Conservation (phyloP, 345 rosid genomes). For the Arabidopsis thaliana region DNA sequence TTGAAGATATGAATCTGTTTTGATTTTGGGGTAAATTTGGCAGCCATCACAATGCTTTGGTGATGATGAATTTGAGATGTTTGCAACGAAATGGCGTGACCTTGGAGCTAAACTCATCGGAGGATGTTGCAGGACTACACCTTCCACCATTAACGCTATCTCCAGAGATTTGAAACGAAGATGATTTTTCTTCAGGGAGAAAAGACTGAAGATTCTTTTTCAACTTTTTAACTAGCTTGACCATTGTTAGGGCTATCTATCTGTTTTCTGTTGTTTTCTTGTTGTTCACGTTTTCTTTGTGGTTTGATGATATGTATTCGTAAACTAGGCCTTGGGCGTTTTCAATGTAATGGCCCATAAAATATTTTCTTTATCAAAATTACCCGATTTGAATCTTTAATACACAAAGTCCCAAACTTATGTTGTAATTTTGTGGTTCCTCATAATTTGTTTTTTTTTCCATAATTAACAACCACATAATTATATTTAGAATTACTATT, state of each 20-base stretch:
- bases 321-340: constrained; percentile 32
- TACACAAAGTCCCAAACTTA: background rate
- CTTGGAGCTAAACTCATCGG: constrained; percentile 87
- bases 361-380: background rate
- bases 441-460: too few relatives aligned
- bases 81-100: constrained; percentile 72
- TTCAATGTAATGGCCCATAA: constrained; percentile 7
- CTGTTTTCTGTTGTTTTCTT: constrained; percentile 30
- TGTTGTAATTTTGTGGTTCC: too few relatives aligned
- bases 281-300: constrained; percentile 20
- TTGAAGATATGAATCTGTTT: background rate
- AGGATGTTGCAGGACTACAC: constrained; percentile 88
- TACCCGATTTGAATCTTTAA: constrained; percentile 1
- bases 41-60: constrained; percentile 87
- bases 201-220: constrained; percentile 21
- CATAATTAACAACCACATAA: too few relatives aligned
- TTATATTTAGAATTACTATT: too few relatives aligned
- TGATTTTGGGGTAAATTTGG: background rate
- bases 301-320: constrained; percentile 8
- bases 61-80: constrained; percentile 66
- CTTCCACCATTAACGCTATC: constrained; percentile 71
- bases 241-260: constrained; percentile 11
- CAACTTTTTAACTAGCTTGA: constrained; percentile 14
- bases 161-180: constrained; percentile 59
- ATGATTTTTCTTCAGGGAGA: constrained; percentile 26